Evolutionary conservation across 2,329 filamentous ascomycete species (phyloP), one percentile per base, ranked within the genome.

Genomic region (Fusarium agapanthi): DNA sequence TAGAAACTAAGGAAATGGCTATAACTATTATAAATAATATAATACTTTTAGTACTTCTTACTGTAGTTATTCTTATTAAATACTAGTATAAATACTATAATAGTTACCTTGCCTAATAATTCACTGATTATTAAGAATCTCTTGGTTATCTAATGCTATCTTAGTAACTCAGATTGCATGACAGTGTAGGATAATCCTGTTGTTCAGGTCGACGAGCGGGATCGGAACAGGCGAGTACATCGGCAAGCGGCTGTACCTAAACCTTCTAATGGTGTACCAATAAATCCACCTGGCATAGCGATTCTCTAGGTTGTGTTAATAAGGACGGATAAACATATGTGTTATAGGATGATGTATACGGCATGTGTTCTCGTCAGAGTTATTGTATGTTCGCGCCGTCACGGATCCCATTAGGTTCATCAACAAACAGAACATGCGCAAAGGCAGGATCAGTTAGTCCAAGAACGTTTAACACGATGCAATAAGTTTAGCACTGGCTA

Each of bases 91-190:
- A 9, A 41, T 10, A 6, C 13, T 15, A 10, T 22, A 15, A 43
- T 6, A 10, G 10, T 3, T 43, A 15, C 40, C 40, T 43, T 18
- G 15, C n/a, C 40, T 2, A 24, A 9, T 13, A 26, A 13, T 8
- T 9, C 24, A 26, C 7, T 13, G 7, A 13, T 9, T 20, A 1
- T 16, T 0, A 26, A 12, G 16, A n/a, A 44, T 26, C 16, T 5
- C 3, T 20, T 13, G 12, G 7, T 13, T 11, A 44, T 5, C 16
- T 5, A 26, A 20, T 10, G 7, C 3, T 20, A 20, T 16, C 1
- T 44, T 11, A 44, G 24, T 12, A 7, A 4, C 9, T 18, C 7
- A 13, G 9, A 6, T 9, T 9, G 16, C 11, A 7, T 26, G 0
- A 1, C 24, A 14, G 16, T 12, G 7, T 26, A 16, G 1, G 24